phyloP scores from a whole-genome alignment of 1,139 yeast genomes.

The Magnusiomyces sp. region DNA sequence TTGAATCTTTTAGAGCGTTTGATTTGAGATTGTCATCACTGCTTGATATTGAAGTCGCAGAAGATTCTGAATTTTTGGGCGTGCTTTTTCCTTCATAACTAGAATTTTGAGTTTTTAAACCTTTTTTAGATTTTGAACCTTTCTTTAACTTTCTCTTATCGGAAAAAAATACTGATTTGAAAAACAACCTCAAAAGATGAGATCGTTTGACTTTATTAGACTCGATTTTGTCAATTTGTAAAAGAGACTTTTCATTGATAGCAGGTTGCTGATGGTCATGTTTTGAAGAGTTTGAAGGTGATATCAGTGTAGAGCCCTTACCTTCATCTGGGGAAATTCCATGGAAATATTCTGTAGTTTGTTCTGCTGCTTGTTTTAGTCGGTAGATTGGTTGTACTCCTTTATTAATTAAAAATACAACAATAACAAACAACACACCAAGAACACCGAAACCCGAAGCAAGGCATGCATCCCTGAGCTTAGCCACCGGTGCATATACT shows the following conservation, averaged over 20 bases:
- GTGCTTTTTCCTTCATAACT: too few species aligned
- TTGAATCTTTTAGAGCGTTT: too few species aligned
- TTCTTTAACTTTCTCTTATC: too few species aligned
- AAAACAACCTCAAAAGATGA: too few species aligned
- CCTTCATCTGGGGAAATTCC: constrained; percentile 4
- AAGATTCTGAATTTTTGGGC: too few species aligned
- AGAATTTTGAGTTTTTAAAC: too few species aligned
- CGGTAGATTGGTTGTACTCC: constrained; percentile 79
- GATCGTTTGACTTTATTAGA: neutral
- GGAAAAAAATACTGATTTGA: too few species aligned
- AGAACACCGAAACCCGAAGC: constrained; percentile 80
- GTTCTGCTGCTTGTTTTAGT: constrained; percentile 78
- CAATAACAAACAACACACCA: constrained; percentile 59
- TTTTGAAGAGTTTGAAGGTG: neutral
- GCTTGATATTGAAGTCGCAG: too few species aligned
- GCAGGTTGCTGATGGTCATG: neutral
- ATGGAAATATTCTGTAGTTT: constrained; percentile 28
- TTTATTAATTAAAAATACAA: constrained; percentile 76
- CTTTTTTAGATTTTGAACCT: neutral
- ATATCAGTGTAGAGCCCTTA: neutral
- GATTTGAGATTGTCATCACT: too few species aligned
- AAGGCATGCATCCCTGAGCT: constrained; percentile 57
- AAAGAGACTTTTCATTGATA: neutral
- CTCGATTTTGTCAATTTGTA: neutral
- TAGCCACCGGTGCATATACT: constrained; percentile 56